Evolutionary conservation across 495 filamentous ascomycete genomes (phyloP).

Genomic region (Amphirosellinia nigrospora): DNA sequence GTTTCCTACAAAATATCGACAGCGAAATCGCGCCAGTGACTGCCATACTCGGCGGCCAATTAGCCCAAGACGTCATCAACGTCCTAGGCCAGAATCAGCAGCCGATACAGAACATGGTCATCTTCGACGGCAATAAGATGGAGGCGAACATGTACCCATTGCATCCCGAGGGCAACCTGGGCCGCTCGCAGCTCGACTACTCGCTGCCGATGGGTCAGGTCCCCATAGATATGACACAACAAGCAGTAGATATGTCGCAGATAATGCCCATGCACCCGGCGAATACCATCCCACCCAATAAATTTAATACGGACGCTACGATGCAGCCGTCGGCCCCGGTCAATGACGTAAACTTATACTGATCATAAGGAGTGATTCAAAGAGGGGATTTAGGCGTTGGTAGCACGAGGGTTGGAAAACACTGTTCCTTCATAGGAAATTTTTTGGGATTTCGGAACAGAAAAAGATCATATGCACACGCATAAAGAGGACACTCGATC

Average conservation of each 20-base stretch:
- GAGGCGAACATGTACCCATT: conserved; percentile 80
- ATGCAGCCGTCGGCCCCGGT: background rate
- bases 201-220: conserved; percentile 29
- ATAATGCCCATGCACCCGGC: background rate
- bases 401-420: conserved; percentile 4
- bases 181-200: conserved; percentile 43
- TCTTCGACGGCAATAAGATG: conserved; percentile 86
- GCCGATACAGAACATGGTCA: conserved; percentile 90
- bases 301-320: background rate
- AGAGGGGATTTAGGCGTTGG: background rate
- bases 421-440: background rate
- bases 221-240: conserved; percentile 22
- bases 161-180: conserved; percentile 67
- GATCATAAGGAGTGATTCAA: background rate
- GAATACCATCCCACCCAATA: background rate
- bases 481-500: background rate
- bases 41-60: conserved; percentile 84
- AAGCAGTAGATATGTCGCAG: conserved; percentile 18
- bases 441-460: background rate
- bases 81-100: conserved; percentile 89
- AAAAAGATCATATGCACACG: conserved; percentile 3
- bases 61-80: conserved; percentile 97
- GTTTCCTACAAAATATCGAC: conserved; percentile 80
- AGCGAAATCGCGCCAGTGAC: conserved; percentile 85
- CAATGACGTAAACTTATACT: background rate